These are phyloP conservation scores for Vitis hybrid DNA, from an alignment of 177 flowering plant species.

Conservation along the genomic window DNA sequence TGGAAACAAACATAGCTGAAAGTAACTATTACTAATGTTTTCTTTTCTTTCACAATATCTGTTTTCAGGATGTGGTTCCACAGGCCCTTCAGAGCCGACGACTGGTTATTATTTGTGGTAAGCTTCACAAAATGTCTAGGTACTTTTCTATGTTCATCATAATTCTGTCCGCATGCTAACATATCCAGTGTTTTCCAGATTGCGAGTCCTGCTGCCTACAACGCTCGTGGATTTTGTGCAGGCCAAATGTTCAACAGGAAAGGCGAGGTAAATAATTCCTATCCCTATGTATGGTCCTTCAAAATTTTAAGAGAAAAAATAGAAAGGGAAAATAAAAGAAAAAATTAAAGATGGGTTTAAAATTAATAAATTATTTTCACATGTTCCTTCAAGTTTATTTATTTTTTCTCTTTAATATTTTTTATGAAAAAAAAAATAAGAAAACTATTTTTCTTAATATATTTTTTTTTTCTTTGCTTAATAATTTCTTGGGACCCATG, in stretches of 20 bases:
- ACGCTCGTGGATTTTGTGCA: slow-evolving; percentile 68
- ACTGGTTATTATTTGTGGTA: slow-evolving; percentile 83
- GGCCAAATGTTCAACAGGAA: slow-evolving; percentile 77
- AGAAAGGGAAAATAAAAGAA: too few species aligned
- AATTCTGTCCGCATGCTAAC: neutral
- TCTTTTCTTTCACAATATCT: neutral
- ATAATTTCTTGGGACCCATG: neutral
- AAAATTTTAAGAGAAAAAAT: neutral
- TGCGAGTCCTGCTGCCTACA: slow-evolving; percentile 60
- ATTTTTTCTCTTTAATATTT: neutral
- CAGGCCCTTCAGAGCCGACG: slow-evolving; percentile 82
- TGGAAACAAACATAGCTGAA: neutral
- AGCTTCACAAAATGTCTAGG: slow-evolving; percentile 15
- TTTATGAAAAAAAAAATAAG: too few species aligned
- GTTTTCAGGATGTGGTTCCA: slow-evolving; percentile 95
- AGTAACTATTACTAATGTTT: neutral
- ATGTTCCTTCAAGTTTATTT: neutral
- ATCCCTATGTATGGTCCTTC: neutral
- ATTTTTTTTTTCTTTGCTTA: too few species aligned
- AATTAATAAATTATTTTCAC: too few species aligned
- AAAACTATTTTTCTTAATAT: too few species aligned
- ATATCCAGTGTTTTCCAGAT: slow-evolving; percentile 41
- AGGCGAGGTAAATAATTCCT: slow-evolving; percentile 68
- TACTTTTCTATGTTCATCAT: neutral
- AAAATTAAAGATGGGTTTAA: too few species aligned